Percentiles rank a stretch among this genome's conserved stretches.
Evolutionary conservation across 805 yeast species (phyloP).

Genomic region (Saturnispora mendoncae): DNA sequence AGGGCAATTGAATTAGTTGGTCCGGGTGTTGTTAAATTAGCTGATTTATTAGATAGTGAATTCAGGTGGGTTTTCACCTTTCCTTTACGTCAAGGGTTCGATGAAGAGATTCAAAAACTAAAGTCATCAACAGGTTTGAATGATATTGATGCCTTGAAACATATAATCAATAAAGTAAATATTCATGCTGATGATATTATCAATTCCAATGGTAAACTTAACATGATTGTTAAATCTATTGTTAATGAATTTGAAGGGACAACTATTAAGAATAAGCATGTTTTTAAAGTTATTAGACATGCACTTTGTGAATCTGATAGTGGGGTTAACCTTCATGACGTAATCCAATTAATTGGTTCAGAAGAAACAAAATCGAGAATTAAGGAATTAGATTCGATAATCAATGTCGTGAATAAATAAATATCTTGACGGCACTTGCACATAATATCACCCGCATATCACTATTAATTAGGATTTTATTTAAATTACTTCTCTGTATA

Average conservation of each 20-base stretch:
- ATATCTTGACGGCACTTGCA: too few species aligned
- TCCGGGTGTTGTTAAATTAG: conserved; percentile 40
- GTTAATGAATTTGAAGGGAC: conserved; percentile 1
- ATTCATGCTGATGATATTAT: conserved; percentile 5
- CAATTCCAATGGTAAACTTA: conserved; percentile 3
- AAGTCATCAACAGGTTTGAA: not conserved
- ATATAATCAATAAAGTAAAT: not conserved
- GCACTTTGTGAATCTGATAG: conserved; percentile 64
- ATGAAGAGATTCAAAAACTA: not conserved
- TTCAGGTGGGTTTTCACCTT: conserved; percentile 6
- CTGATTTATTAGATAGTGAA: conserved; percentile 4
- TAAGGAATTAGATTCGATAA: conserved; percentile 7
- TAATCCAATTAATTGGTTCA: conserved; percentile 48
- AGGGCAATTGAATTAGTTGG: conserved; percentile 37
- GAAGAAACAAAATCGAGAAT: conserved; percentile 28
- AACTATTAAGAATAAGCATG: conserved; percentile 28
- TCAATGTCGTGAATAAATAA: too few species aligned
- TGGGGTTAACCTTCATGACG: conserved; percentile 56
- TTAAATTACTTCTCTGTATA: too few species aligned
- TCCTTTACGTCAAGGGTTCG: conserved; percentile 2
- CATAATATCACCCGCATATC: not conserved
- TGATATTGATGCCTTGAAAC: conserved; percentile 4
- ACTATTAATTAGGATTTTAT: too few species aligned
- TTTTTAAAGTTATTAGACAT: conserved; percentile 53
- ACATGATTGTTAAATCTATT: conserved; percentile 5